A percentile compares a stretch with the other conserved stretches of the same genome.
Evolutionary conservation across 257 asterid genomes (phyloP).

Genomic region (Asclepias syriaca): DNA sequence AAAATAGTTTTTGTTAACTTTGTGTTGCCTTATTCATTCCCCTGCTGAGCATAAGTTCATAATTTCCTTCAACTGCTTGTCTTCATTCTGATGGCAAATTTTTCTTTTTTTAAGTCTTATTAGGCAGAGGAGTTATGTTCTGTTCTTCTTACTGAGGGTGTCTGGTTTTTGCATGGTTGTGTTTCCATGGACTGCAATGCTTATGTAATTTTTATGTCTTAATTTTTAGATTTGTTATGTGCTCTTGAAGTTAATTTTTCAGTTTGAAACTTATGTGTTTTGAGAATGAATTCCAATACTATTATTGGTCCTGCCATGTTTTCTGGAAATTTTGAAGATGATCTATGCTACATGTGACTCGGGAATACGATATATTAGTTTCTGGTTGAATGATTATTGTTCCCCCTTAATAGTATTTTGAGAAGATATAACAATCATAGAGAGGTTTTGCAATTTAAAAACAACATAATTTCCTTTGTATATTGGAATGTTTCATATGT

Average conservation of each 20-base stretch:
- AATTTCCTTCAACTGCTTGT: not conserved
- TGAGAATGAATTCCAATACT: not conserved
- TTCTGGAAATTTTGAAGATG: not conserved
- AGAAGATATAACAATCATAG: not conserved
- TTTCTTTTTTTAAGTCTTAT: not conserved
- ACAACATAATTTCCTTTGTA: not conserved
- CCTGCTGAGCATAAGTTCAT: not conserved
- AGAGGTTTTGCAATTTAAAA: not conserved
- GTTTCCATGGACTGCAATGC: not conserved
- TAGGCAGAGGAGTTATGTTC: not conserved
- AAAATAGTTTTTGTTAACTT: not conserved
- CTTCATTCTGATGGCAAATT: not conserved
- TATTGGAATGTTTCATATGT: not conserved
- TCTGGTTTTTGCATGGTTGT: not conserved
- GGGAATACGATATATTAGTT: not conserved
- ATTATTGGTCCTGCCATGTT: not conserved
- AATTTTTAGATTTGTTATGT: not conserved
- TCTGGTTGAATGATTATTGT: not conserved
- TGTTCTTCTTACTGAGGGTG: not conserved
- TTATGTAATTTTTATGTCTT: not conserved
- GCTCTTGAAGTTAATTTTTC: not conserved
- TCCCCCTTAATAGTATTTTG: not conserved
- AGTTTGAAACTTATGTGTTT: not conserved
- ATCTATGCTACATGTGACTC: not conserved
- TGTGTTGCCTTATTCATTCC: not conserved